Evolutionary conservation across 306 rosid species (phyloP).

Genomic region (Argentina anserina): DNA sequence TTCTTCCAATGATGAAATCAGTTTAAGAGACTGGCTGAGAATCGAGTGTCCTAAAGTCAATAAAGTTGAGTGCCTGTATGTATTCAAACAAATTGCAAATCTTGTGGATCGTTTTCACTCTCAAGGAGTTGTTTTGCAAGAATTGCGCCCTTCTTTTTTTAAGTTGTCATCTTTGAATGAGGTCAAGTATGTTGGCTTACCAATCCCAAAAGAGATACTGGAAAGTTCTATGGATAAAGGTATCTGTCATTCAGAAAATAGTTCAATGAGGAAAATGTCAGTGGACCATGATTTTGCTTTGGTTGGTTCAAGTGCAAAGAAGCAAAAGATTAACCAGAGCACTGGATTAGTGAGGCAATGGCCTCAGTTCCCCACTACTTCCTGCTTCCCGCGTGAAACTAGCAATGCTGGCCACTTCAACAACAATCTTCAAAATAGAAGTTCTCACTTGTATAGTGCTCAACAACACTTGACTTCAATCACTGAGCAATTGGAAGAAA

Average conservation of each 20-base stretch:
- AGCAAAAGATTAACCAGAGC: constrained; percentile 47
- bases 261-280: constrained; percentile 45
- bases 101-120: constrained; percentile 63
- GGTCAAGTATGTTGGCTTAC: constrained; percentile 56
- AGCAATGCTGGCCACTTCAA: constrained; percentile 35
- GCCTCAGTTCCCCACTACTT: constrained; percentile 38
- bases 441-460: constrained; percentile 36
- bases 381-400: constrained; percentile 34
- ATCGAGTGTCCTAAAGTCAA: constrained; percentile 38
- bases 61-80: constrained; percentile 55
- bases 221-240: constrained; percentile 39
- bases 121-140: constrained; percentile 60
- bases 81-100: constrained; percentile 70
- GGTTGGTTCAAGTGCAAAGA: constrained; percentile 45
- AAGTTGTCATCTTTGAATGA: constrained; percentile 52
- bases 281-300: constrained; percentile 46
- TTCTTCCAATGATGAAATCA: constrained; percentile 45
- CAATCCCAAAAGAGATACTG: constrained; percentile 36
- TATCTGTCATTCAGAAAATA: constrained; percentile 34
- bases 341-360: constrained; percentile 34
- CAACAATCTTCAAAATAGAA: constrained; percentile 29
- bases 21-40: constrained; percentile 82
- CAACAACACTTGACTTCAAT: constrained; percentile 29
- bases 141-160: constrained; percentile 66
- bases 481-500: constrained; percentile 57